Evolutionary conservation across 2,329 filamentous ascomycete species (phyloP), one percentile per base, ranked within the genome.

Genomic region (Colletotrichum godetiae): DNA sequence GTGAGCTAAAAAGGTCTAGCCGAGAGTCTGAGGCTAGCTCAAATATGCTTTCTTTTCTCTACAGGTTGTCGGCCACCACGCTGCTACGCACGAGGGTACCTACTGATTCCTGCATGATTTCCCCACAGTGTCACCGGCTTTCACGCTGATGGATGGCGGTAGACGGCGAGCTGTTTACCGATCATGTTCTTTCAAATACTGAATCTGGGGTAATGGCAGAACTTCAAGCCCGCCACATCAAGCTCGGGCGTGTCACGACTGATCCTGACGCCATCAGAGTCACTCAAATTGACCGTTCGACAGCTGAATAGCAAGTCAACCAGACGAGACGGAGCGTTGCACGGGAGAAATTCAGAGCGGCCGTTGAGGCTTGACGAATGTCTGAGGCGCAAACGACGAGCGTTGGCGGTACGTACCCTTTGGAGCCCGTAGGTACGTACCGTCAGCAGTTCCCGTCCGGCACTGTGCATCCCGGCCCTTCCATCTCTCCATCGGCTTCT

Each of bases 321-420:
- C n/a, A 22, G 13, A 15, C 4, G 29, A 59, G 7, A 8, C 27
- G 6, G 24, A 42, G 46, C 15, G 68, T 61, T 56, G 68, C 33
- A 56, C 29, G 52, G 19, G 19, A 22, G 24, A 15, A 46, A 22
- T 33, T n/a, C 35, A 27, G 29, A 27, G 12, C 33, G n/a, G 46
- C 35, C 55, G 55, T 46, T 46, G 61, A 56, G 61, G 61, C 68
- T 70, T 68, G 52, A 68, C 35, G 68, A 27, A 29, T 65, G 29
- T 58, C 19, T 53, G 56, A 31, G 65, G 46, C 57, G 57, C 37
- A 22, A n/a, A 49, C 42, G 42, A 49, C 19, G 7, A 49, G 42
- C 42, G 42, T 49, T 49, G 42, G 42, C 19, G 33, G 55, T 29
- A 46, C n/a, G 64, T n/a, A 37, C 27, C 27, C 4, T 11, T 11